Evolutionary conservation across 139 green algal genomes (phyloP).

Genomic region (Haematococcus lacustris): DNA sequence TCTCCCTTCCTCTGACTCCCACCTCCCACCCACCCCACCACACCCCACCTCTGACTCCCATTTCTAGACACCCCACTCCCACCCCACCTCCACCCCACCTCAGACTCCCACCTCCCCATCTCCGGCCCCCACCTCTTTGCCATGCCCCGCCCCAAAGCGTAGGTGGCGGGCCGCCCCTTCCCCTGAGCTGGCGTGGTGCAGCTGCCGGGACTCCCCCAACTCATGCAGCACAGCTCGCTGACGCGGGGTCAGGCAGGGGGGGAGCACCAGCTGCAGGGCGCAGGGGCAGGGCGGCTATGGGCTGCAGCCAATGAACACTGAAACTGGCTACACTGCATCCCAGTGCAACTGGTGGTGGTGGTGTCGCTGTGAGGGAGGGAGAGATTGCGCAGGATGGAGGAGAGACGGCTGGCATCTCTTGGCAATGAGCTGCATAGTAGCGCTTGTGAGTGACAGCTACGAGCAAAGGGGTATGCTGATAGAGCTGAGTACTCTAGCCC

Average conservation of each 20-base stretch:
- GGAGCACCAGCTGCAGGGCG: constrained; percentile 44
- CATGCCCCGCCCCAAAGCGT: background rate
- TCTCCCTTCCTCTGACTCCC: no score
- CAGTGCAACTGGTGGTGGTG: no score
- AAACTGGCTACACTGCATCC: no score
- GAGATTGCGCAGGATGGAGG: no score
- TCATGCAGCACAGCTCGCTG: constrained; percentile 62
- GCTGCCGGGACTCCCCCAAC: constrained; percentile 32
- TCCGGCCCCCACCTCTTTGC: background rate
- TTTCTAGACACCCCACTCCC: background rate
- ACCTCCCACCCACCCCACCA: background rate
- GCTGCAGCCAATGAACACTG: no score
- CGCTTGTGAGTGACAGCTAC: no score
- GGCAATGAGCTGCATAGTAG: no score
- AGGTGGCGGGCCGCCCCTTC: constrained; percentile 27
- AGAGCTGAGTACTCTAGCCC: no score
- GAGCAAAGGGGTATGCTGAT: no score
- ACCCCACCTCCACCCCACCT: background rate
- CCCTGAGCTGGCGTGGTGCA: constrained; percentile 52
- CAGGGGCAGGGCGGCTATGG: no score
- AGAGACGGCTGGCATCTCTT: no score
- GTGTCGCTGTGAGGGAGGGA: no score
- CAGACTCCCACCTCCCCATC: background rate
- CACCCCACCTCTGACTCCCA: background rate
- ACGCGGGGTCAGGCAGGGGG: constrained; percentile 34